Evolutionary conservation across 2,329 filamentous ascomycete species (phyloP).

Genomic region (Nemania abortiva): DNA sequence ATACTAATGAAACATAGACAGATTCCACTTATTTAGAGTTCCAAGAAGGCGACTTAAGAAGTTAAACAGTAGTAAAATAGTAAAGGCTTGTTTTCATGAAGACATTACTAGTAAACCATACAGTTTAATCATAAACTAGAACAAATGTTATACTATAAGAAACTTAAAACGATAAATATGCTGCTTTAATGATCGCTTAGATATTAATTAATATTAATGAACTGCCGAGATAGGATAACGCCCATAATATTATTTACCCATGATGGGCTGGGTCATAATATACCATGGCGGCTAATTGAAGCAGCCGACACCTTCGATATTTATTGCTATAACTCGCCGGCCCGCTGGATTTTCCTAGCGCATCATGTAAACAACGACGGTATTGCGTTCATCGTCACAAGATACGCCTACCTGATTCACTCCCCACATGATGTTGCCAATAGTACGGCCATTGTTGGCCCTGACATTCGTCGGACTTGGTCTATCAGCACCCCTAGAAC

Average conservation of each 20-base stretch:
- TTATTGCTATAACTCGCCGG: slow-evolving; percentile 1
- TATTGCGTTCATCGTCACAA: neutral
- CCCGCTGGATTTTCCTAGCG: neutral
- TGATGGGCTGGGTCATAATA: slow-evolving; percentile 8
- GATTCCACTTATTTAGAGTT: no score
- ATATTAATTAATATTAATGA: neutral
- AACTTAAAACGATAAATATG: no score
- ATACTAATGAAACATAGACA: no score
- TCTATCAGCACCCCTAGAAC: slow-evolving; percentile 19
- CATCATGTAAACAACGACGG: slow-evolving; percentile 1
- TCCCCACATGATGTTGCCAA: slow-evolving; percentile 24
- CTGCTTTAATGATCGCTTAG: no score
- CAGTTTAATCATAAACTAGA: no score
- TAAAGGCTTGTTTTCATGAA: no score
- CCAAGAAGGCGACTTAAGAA: no score
- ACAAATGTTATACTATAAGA: no score
- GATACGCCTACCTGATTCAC: neutral
- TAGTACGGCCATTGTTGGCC: slow-evolving; percentile 12
- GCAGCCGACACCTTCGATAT: slow-evolving; percentile 9
- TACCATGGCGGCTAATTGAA: slow-evolving; percentile 30
- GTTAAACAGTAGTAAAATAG: no score
- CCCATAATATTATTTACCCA: slow-evolving; percentile 8
- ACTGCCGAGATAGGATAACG: slow-evolving; percentile 23
- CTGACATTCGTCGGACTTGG: slow-evolving; percentile 16
- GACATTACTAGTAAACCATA: no score